Conservation (phyloP, 768 basidiomycete species). For the Mycena alexandri region DNA sequence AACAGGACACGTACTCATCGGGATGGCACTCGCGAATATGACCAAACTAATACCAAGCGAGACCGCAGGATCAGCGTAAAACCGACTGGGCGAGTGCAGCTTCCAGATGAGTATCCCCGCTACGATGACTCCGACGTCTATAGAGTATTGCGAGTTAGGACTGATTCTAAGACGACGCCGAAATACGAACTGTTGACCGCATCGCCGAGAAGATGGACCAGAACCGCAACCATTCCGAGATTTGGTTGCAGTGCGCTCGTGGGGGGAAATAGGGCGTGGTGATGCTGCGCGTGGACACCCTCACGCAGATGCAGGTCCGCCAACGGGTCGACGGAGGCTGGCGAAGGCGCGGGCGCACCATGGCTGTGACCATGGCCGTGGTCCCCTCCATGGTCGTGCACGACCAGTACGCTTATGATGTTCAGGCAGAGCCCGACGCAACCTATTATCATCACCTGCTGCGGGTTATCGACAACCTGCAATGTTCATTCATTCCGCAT, state of each 20-base stretch:
- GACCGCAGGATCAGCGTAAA: conserved; percentile 68
- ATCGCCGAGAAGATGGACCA: conserved; percentile 66
- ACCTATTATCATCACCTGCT: conserved; percentile 62
- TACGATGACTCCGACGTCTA: conserved; percentile 68
- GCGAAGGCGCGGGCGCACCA: conserved; percentile 19
- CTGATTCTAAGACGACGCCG: conserved; percentile 1
- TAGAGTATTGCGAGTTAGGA: conserved; percentile 1
- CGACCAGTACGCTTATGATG: conserved; percentile 59
- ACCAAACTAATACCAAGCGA: conserved; percentile 64
- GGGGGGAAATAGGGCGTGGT: conserved; percentile 60
- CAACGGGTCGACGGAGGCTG: conserved; percentile 24
- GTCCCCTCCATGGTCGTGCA: conserved; percentile 59
- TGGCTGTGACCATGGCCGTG: conserved; percentile 55
- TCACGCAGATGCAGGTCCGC: conserved; percentile 31
- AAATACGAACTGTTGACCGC: conserved; percentile 62
- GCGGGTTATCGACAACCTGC: conserved; percentile 52
- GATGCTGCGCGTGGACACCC: conserved; percentile 55
- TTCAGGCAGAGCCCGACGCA: conserved; percentile 62
- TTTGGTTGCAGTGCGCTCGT: conserved; percentile 51
- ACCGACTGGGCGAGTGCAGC: conserved; percentile 55
- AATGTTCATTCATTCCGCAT: too few relatives aligned
- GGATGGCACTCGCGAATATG: conserved; percentile 66
- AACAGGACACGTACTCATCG: conserved; percentile 56
- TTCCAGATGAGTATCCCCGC: conserved; percentile 65
- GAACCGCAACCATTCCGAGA: conserved; percentile 60